phyloP scores from a whole-genome alignment of 257 asterid species.

The Anisodus acutangulus region DNA sequence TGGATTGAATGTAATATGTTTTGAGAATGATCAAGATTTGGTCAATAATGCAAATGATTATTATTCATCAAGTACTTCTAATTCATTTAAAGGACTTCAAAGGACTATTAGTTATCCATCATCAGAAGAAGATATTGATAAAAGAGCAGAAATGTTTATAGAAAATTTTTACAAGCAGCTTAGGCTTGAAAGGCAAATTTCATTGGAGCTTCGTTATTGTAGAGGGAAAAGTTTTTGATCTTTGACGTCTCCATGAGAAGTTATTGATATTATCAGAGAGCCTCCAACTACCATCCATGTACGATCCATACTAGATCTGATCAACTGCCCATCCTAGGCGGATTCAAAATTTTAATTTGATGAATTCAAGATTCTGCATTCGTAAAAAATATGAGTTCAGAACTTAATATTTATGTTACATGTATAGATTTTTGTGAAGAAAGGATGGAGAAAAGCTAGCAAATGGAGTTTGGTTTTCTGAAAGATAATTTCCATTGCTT shows the following conservation, averaged over 20 bases:
- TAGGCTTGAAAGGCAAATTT: constrained; percentile 73
- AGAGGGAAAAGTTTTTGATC: constrained; percentile 67
- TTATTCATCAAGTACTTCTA: constrained; percentile 31
- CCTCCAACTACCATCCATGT: too few species aligned
- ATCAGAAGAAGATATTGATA: constrained; percentile 80
- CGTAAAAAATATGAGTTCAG: too few species aligned
- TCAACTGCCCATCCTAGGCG: too few species aligned
- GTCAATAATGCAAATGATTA: constrained; percentile 24
- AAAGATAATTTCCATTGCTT: constrained; percentile 19
- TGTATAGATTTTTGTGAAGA: not conserved
- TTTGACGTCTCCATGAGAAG: constrained; percentile 47
- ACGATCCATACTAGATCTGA: too few species aligned
- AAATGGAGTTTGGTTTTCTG: constrained; percentile 15
- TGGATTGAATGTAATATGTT: constrained; percentile 52
- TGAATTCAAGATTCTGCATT: not conserved
- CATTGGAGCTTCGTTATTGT: constrained; percentile 66
- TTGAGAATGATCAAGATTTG: not conserved
- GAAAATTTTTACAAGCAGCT: constrained; percentile 73
- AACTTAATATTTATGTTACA: too few species aligned
- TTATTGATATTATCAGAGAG: not conserved
- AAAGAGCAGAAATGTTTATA: constrained; percentile 85
- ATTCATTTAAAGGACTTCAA: constrained; percentile 40
- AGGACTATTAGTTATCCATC: constrained; percentile 72
- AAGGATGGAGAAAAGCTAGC: not conserved
- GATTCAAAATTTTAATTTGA: not conserved